Conservation (phyloP, 495 filamentous ascomycete genomes). For the Penicillium cosmopolitanum region DNA sequence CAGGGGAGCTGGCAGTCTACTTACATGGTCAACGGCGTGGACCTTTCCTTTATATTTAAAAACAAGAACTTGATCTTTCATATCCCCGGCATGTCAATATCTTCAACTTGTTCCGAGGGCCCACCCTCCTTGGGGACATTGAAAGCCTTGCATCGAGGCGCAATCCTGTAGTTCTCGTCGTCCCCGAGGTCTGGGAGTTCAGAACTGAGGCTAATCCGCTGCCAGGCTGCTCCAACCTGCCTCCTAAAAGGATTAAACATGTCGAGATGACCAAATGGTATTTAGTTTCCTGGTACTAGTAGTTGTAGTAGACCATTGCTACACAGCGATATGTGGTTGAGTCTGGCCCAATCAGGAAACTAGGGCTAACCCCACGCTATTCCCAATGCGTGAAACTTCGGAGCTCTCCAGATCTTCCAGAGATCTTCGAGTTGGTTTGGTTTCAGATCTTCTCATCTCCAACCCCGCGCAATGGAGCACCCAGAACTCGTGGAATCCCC, state of each 20-base stretch:
- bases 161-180: conserved; percentile 36
- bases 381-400: conserved; percentile 27
- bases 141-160: conserved; percentile 59
- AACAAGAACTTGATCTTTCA: conserved; percentile 61
- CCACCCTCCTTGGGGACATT: conserved; percentile 46
- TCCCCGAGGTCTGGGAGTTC: conserved; percentile 52
- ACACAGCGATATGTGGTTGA: too few species aligned
- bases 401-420: conserved; percentile 4
- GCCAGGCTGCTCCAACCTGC: conserved; percentile 28
- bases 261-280: neutral
- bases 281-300: too few species aligned
- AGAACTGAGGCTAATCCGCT: conserved; percentile 49
- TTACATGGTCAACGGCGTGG: conserved; percentile 64
- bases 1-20: conserved; percentile 17
- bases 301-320: too few species aligned
- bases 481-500: conserved; percentile 46
- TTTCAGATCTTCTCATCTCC: conserved; percentile 8
- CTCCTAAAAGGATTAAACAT: conserved; percentile 1
- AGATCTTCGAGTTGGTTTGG: neutral
- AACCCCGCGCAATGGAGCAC: conserved; percentile 38
- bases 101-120: conserved; percentile 19
- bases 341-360: conserved; percentile 18
- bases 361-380: conserved; percentile 33
- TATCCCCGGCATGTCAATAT: conserved; percentile 47
- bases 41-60: conserved; percentile 60